Conservation (phyloP, 192 early-diverging fungal genomes). For the Coemansia sp. region DNA sequence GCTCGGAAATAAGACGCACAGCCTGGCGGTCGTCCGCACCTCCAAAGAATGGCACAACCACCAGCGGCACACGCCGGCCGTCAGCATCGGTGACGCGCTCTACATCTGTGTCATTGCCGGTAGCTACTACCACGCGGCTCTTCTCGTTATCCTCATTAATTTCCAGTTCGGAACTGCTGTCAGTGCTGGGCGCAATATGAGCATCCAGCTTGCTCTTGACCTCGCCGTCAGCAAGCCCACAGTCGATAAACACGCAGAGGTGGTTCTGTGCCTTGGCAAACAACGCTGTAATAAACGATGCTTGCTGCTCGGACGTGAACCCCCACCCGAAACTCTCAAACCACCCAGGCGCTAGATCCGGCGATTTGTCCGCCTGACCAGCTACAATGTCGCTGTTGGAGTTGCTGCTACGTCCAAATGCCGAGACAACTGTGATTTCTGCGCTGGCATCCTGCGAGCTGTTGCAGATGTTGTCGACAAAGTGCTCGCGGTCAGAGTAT, state of each 20-base stretch:
- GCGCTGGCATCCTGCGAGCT: slow-evolving; percentile 57
- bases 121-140: not conserved
- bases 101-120: not conserved
- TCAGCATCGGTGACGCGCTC: slow-evolving; percentile 15
- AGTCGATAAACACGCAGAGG: slow-evolving; percentile 68
- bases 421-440: slow-evolving; percentile 73
- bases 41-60: slow-evolving; percentile 75
- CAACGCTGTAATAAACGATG: slow-evolving; percentile 51
- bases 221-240: slow-evolving; percentile 59
- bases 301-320: slow-evolving; percentile 53
- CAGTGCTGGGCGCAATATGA: not conserved
- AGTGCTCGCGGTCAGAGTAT: slow-evolving; percentile 64
- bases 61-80: slow-evolving; percentile 54
- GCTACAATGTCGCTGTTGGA: not conserved
- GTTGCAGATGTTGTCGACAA: slow-evolving; percentile 65
- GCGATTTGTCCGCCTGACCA: not conserved
- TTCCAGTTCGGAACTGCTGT: not conserved
- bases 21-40: slow-evolving; percentile 66
- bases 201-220: not conserved
- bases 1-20: slow-evolving; percentile 10
- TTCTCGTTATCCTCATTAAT: not conserved
- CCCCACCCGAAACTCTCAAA: slow-evolving; percentile 47
- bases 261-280: slow-evolving; percentile 49
- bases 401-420: slow-evolving; percentile 42
- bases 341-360: slow-evolving; percentile 29